Evolutionary conservation across 305 asterid species (phyloP), one percentile per base, ranked within the genome.

Genomic region (Fraxinus dipetala): DNA sequence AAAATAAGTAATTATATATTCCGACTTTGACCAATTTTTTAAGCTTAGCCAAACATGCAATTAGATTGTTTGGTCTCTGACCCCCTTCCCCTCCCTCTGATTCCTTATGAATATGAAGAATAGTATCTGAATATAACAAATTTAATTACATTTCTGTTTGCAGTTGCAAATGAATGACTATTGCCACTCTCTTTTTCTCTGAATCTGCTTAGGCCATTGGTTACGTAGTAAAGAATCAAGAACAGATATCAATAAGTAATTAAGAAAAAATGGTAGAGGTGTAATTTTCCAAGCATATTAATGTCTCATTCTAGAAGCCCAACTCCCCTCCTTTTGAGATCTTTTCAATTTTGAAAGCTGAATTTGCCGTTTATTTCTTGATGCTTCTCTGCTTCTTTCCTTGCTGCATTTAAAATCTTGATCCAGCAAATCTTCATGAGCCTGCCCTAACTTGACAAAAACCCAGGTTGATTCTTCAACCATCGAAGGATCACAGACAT

Each of bases 381-480:
- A 69, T 36, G 16, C 63, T 45, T 78, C 80, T 22, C 32, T 20
- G 32, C 72, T 61, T 61, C 31, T 61, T 9, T 61, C 32, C 72
- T 61, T 2, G 9, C 32, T 61, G 14, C 32, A 22, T 35, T 72
- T 38, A 22, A 75, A 75, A 72, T 77, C 80, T 73, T 79, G 84
- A 80, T 84, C 85, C 70, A 86, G 45, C 80, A 84, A 72, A 18
- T 30, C 78, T 18, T 28, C 54, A 5, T 89, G 81, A 79, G 83
- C 84, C 79, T 80, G 78, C 74, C 83, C 86, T 72, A 89, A 38
- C 78, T 89, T 84, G 10, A 87, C 72, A 36, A 89, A 86, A 77
- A 80, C 61, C 45, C 78, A 79, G 1, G 83, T 85, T 13, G 86
- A 84, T 22, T 85, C 84, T 45, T 84, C 89, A 54, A 73, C 82